Evolutionary conservation across 192 early-diverging fungal species (phyloP).

Genomic region (Coemansia sp.): DNA sequence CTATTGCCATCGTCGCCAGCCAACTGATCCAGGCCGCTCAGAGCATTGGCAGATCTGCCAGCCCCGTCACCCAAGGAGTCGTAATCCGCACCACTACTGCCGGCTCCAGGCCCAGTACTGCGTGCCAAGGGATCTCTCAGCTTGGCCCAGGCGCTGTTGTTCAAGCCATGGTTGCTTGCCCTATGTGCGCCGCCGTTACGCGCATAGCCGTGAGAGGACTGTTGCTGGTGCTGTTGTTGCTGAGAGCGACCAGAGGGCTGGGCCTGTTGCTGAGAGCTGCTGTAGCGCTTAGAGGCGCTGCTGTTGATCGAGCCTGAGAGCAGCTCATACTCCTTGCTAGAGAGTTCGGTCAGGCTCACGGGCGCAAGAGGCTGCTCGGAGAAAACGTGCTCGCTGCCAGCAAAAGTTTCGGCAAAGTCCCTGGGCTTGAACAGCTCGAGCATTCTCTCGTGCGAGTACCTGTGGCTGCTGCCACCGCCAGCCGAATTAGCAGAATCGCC

Average conservation of each 20-base stretch:
- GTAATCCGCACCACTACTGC: neutral
- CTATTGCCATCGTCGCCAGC: slow-evolving; percentile 45
- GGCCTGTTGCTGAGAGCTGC: slow-evolving; percentile 20
- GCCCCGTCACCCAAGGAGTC: slow-evolving; percentile 2
- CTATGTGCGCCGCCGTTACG: slow-evolving; percentile 25
- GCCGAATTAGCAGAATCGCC: slow-evolving; percentile 13
- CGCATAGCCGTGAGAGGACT: slow-evolving; percentile 15
- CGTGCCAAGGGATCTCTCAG: slow-evolving; percentile 6
- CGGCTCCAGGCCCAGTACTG: neutral
- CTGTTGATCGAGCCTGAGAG: slow-evolving; percentile 57
- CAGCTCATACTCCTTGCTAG: slow-evolving; percentile 67
- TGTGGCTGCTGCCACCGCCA: slow-evolving; percentile 58
- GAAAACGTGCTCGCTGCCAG: slow-evolving; percentile 68
- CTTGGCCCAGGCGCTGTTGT: slow-evolving; percentile 6
- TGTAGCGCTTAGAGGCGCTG: slow-evolving; percentile 54
- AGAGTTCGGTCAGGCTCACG: slow-evolving; percentile 59
- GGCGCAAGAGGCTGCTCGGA: slow-evolving; percentile 63
- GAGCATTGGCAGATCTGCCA: neutral
- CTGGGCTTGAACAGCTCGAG: slow-evolving; percentile 68
- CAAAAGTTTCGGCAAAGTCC: slow-evolving; percentile 64
- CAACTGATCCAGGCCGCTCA: neutral
- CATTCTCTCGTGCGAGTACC: slow-evolving; percentile 78
- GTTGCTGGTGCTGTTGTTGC: slow-evolving; percentile 2
- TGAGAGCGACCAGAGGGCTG: neutral
- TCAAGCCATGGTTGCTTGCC: slow-evolving; percentile 17